phyloP scores from a whole-genome alignment of 2,329 filamentous ascomycete genomes.

The Pseudogymnoascus sp. region DNA sequence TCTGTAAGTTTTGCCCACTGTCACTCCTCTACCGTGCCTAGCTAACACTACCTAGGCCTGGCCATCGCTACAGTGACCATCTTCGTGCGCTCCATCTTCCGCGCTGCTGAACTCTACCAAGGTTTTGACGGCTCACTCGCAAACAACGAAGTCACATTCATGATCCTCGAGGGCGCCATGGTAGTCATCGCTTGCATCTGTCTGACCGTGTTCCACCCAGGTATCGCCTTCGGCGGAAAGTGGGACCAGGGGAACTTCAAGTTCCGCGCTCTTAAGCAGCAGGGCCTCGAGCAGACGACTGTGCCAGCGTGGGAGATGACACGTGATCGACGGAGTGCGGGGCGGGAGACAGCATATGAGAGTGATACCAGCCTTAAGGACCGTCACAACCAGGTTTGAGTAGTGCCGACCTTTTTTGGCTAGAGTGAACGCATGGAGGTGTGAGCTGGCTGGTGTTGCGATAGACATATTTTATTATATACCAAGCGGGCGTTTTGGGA shows the following conservation, averaged over 20 bases:
- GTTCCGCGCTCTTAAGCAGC: neutral
- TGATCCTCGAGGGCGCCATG: conserved; percentile 38
- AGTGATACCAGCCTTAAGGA: neutral
- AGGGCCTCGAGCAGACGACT: neutral
- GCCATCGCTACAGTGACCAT: conserved; percentile 47
- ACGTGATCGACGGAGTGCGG: neutral
- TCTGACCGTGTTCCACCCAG: conserved; percentile 30
- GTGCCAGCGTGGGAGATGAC: neutral
- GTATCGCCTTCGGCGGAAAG: conserved; percentile 20
- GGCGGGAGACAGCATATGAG: neutral
- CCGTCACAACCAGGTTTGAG: neutral
- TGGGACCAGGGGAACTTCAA: conserved; percentile 13
- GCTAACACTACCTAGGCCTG: conserved; percentile 24
- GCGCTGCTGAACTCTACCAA: conserved; percentile 49
- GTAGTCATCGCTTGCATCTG: conserved; percentile 26
- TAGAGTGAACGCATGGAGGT: neutral
- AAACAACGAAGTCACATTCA: conserved; percentile 38
- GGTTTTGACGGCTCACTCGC: conserved; percentile 47
- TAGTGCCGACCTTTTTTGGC: neutral
- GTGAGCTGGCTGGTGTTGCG: neutral
- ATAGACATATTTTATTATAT: neutral
- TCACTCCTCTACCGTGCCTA: neutral
- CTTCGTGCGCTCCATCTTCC: conserved; percentile 50
- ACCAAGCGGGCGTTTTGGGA: neutral
- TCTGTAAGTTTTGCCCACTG: neutral